Base-by-base conservation (phyloP, 805 yeast species). In the Kodamaea nitidulidarum region DNA sequence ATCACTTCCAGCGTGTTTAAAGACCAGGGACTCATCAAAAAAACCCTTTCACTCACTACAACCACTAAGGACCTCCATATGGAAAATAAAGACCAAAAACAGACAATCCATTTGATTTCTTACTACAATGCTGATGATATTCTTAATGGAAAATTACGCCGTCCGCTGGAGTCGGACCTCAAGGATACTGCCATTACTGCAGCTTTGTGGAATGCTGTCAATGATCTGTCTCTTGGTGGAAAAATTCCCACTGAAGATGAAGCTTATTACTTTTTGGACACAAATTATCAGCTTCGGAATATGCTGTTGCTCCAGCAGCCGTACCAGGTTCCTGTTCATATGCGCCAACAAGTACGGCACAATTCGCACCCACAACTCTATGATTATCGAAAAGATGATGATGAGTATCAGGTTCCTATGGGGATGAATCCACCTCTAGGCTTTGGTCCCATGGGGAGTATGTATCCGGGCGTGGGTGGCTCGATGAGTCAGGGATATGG, bases 121-220 rank as follows among this genome's bases (percentile, higher is more conserved):
- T 90, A 90, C 60, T 90, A 87, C 55, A 67, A 75, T 21, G 81
- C 88, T 0, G 76, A 76, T 15, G 96, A 90, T 56, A 93, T 88
- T 3, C 53, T 76, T 37, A 63, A 67, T 24, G 80, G 81, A 4
- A 65, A 63, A 29, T 63, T 88, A 33, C 51, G 59, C 0, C 65
- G 80, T 17, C 95, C 95, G 0, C 64, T 78, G 4, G 74, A 74
- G 29, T 60, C 73, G 6, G 70, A 74, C 6, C 68, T 86, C 39
- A 71, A 72, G 42, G 71, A 76, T 42, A 46, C 78, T 0, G 58
- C 58, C 12, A 70, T 82, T 5, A 65, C 76, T 3, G 55, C 59
- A 12, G 70, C 67, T 8, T 60, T 83, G 30, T 68, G 80, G 70
- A 63, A 61, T 41, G 81, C 85, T 0, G 68, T 81, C 32, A 75